Percentiles rank a stretch among this genome's conserved stretches.
phyloP scores from a whole-genome alignment of 75 land plant species.

The Azolla pinnata region DNA sequence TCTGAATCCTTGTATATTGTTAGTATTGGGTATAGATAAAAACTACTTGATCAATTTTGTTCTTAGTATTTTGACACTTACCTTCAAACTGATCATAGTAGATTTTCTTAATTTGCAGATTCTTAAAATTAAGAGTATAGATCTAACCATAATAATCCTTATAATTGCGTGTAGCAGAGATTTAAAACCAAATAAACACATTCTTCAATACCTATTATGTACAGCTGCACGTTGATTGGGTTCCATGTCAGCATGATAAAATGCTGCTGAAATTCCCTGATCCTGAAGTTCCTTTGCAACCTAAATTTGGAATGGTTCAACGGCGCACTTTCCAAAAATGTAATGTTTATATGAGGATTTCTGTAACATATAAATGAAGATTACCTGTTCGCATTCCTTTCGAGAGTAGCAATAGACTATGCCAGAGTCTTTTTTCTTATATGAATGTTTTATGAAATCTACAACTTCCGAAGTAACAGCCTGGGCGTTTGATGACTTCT shows the following conservation, averaged over 20 bases:
- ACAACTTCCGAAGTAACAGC: conserved; percentile 75
- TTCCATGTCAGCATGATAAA: conserved; percentile 98
- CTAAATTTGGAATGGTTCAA: conserved; percentile 28
- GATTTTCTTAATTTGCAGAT: too few species aligned
- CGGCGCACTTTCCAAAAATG: neutral
- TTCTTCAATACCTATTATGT: conserved; percentile 56
- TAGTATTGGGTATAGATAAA: too few species aligned
- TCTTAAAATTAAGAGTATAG: too few species aligned
- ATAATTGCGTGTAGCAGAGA: too few species aligned
- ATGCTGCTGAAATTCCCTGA: conserved; percentile 75
- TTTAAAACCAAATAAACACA: too few species aligned
- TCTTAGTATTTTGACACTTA: too few species aligned
- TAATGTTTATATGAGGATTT: neutral
- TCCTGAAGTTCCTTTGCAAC: conserved; percentile 70
- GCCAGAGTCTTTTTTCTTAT: conserved; percentile 78
- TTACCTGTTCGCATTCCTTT: conserved; percentile 96
- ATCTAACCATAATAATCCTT: too few species aligned
- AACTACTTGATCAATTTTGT: too few species aligned
- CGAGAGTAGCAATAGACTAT: conserved; percentile 94
- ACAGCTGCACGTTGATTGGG: conserved; percentile 60
- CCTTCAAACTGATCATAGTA: too few species aligned
- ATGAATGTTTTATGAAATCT: conserved; percentile 52
- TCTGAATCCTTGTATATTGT: too few species aligned
- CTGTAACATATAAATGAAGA: neutral
- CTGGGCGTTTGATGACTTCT: conserved; percentile 56